phyloP scores from a whole-genome alignment of 495 filamentous ascomycete genomes.

The Neurospora tetraspora region DNA sequence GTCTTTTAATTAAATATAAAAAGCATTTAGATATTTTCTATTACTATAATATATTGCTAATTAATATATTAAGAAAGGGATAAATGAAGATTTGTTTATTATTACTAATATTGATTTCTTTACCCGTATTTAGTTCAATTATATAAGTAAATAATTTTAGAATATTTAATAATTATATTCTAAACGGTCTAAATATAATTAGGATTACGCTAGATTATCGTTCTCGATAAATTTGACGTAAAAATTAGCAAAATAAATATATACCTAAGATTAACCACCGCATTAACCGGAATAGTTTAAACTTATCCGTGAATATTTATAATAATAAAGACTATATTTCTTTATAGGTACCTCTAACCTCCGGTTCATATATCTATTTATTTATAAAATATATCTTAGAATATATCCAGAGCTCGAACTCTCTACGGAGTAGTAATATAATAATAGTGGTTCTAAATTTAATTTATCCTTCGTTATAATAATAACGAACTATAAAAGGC shows the following conservation, averaged over 20 bases:
- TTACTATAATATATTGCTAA: neutral
- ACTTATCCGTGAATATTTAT: neutral
- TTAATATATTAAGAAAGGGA: neutral
- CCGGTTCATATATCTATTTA: neutral
- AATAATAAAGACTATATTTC: neutral
- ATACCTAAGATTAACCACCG: neutral
- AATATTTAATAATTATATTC: neutral
- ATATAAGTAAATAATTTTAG: neutral
- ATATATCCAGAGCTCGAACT: neutral
- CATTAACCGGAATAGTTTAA: neutral
- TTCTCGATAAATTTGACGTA: neutral
- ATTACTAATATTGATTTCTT: neutral
- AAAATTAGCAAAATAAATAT: neutral
- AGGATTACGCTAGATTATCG: neutral
- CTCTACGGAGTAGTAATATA: neutral
- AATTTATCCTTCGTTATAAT: neutral
- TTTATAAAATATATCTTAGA: neutral
- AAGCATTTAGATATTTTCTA: neutral
- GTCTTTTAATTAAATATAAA: neutral
- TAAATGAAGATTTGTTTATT: neutral
- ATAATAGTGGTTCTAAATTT: neutral
- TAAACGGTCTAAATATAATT: neutral
- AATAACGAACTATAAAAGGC: neutral
- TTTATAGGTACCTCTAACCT: too few relatives aligned
- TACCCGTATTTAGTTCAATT: neutral